Base-by-base conservation (phyloP, 225 moss, liverwort and hornwort genomes). In the Polytrichum commune region DNA sequence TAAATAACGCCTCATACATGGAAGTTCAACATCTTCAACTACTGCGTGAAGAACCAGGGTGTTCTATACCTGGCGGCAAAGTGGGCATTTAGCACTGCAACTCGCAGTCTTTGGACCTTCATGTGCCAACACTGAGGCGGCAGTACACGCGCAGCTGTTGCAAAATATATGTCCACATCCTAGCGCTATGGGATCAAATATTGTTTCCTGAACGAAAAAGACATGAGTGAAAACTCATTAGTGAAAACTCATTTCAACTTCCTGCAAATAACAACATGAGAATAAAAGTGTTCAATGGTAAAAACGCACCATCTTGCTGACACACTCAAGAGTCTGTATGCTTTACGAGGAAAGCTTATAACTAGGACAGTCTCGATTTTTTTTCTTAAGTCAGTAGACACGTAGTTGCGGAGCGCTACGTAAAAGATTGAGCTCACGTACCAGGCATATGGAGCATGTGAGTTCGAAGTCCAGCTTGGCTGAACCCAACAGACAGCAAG, bases 111-210 rank as follows among this genome's bases (percentile, higher is more conserved):
- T 78, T 28, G 86, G 75, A 27, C 96, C 96, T 27, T 79, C 82
- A 66, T 79, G 79, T 62, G 81, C 82, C 28, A 92, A 73, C 38
- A 92, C 86, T 18, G 78, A 75, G 33, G 92, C 96, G 25, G 93
- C 90, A 66, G 83, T 69, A 75, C 96, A 97, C 20, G 74, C 90
- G 74, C 96, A 97, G n/a, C 90, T 93, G 61, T 89, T 88, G 88
- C 96, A 97, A 72, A 90, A 97, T 20, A 92, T 74, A 69, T 97
- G 96, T 16, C 93, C 93, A 80, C 96, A 97, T 9, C 90, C 86
- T 71, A 97, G 78, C 5, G 93, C 93, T 53, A 93, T 69, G 16
- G 96, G 92, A 55, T 92, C 89, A 66, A 97, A 97, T 53, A 97
- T 66, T 1, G 86, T 80, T 20, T 97, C 96, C 96, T 96, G 93